Evolutionary conservation across 208 protist genomes (phyloP).

Genomic region (Leishmania arabica): DNA sequence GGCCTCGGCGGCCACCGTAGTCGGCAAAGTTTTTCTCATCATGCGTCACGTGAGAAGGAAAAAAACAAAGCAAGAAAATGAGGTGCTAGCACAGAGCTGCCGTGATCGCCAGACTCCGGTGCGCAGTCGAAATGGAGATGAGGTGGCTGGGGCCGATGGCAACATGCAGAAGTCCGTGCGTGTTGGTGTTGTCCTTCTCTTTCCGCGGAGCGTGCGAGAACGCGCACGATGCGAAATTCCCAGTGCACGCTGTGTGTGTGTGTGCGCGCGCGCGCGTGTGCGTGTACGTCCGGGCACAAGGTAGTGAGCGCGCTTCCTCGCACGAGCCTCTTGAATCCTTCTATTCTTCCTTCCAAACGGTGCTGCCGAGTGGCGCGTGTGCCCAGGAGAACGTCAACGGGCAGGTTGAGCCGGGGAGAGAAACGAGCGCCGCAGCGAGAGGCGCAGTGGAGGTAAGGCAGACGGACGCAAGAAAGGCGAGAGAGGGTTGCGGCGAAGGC

Average conservation of each 20-base stretch:
- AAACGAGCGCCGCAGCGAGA: neutral
- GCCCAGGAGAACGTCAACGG: neutral
- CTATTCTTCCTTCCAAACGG: neutral
- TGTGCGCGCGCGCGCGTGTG: neutral
- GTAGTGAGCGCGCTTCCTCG: neutral
- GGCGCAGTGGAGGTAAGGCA: neutral
- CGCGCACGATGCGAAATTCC: neutral
- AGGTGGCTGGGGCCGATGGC: neutral
- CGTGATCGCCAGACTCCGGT: no score
- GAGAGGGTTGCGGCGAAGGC: neutral
- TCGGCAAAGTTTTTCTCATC: neutral
- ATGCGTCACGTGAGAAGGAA: neutral
- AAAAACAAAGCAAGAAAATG: neutral
- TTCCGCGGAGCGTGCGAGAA: neutral
- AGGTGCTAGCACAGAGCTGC: neutral
- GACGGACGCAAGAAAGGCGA: neutral
- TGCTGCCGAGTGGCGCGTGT: neutral
- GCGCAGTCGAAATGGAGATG: neutral
- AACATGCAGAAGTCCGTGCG: neutral
- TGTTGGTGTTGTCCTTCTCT: neutral
- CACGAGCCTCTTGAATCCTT: neutral
- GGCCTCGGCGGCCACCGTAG: neutral
- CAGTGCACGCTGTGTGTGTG: neutral
- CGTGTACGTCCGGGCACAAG: neutral
- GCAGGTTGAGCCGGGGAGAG: neutral